Evolutionary conservation across 495 filamentous ascomycete genomes (phyloP), one percentile per base, ranked within the genome.

Genomic region (Pyrenopolyporus hunteri): DNA sequence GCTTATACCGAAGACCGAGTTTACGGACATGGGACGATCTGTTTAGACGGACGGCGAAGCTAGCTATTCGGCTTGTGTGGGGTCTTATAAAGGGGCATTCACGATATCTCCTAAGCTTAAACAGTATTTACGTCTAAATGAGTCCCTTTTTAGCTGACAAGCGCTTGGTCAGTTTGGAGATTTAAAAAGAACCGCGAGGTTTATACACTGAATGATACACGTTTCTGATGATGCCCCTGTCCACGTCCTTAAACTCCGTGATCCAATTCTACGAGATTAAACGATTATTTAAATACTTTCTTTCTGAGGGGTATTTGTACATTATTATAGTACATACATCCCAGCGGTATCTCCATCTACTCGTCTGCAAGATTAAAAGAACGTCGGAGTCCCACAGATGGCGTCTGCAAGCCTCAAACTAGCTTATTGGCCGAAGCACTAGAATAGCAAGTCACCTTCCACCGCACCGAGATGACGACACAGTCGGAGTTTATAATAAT

Each of bases 391-490:
- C 23, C 37, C 37, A 42, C 37, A 42, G 13, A 42, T 42, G 10
- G 7, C 7, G 13, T 17, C 28, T 45, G 11, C 2, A 46, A 31
- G 43, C 26, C 6, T 10, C 19, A 14, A 46, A 13, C 37, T 46
- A 46, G 31, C 23, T 20, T 35, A 23, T 46, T 31, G 25, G 4
- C 20, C 13, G n/a, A 35, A 26, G 32, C 8, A 33, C 6, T 31
- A 32, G 36, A 14, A 48, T 11, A 56, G 29, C 40, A 20, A 42
- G 36, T 11, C 36, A 16, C 28, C 4, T 33, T 25, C 11, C 13
- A 14, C 33, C 26, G 55, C 28, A 47, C 16, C 22, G 25, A 54
- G 17, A 60, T 60, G 42, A 54, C 51, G 37, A 40, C 36, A 46
- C n/a, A 8, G 37, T 31, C 14, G 39, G 29, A 6, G n/a, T 9